Evolutionary conservation across 2,329 filamentous ascomycete genomes (phyloP).

Genomic region (Aspergillus uvarum): DNA sequence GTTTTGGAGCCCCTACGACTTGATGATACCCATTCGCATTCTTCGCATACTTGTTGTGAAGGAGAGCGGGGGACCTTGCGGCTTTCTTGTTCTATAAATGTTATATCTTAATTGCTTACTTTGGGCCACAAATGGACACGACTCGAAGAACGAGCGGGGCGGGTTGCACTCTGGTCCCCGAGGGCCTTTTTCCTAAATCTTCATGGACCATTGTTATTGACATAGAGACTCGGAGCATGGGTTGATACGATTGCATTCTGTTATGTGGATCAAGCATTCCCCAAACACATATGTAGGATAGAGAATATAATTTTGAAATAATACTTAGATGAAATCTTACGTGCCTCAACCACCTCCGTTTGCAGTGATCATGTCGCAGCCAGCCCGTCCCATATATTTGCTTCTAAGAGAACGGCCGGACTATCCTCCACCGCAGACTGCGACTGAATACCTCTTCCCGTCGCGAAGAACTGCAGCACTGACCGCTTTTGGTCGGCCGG

Average conservation of each 20-base stretch:
- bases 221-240: not conserved
- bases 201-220: not conserved
- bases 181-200: not conserved
- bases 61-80: not conserved
- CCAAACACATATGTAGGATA: not conserved
- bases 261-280: not conserved
- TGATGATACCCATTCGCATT: constrained; percentile 10
- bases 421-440: not conserved
- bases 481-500: constrained; percentile 12
- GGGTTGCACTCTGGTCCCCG: not conserved
- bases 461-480: constrained; percentile 26
- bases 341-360: not conserved
- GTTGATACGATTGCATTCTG: not conserved
- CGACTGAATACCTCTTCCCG: constrained; percentile 3
- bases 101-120: not conserved
- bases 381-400: constrained; percentile 29
- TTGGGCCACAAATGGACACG: not conserved
- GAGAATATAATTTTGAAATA: not conserved
- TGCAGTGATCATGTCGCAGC: not conserved
- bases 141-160: not conserved
- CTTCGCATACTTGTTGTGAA: not conserved
- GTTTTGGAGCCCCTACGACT: not conserved
- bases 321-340: not conserved
- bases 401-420: constrained; percentile 16
- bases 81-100: not conserved